A percentile compares a stretch with the other conserved stretches of the same genome.
These are phyloP conservation scores for Albizia julibrissin DNA, from an alignment of 306 rosid species.

Conservation along the genomic window DNA sequence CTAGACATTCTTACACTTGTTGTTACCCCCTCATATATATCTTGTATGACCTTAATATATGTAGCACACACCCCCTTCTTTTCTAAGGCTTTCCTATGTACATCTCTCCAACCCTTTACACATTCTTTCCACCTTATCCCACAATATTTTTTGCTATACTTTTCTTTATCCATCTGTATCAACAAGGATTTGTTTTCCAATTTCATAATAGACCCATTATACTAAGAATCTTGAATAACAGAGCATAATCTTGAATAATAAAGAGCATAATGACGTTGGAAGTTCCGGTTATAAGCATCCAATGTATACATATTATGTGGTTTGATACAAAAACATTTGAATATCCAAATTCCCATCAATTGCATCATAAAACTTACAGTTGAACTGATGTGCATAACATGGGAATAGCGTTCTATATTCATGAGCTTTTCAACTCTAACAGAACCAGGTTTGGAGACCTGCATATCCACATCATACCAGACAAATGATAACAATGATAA, in stretches of 20 bases:
- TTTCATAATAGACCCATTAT: neutral
- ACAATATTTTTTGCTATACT: neutral
- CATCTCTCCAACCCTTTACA: neutral
- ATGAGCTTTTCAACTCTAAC: conserved; percentile 85
- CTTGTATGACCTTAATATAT: too few relatives aligned
- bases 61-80: too few relatives aligned
- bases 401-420: conserved; percentile 95
- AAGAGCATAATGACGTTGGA: neutral
- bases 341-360: neutral
- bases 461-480: conserved; percentile 32
- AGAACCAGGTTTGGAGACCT: conserved; percentile 94
- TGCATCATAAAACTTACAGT: conserved; percentile 64
- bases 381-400: conserved; percentile 98
- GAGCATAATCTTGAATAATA: neutral
- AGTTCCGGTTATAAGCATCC: neutral
- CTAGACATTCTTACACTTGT: too few relatives aligned
- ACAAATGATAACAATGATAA: conserved; percentile 20
- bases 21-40: too few relatives aligned
- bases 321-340: neutral
- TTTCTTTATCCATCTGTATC: neutral
- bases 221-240: neutral
- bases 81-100: too few relatives aligned
- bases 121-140: neutral
- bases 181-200: neutral
- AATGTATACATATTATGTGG: neutral